These are phyloP conservation scores for Liquidambar formosana DNA, from an alignment of 164 flowering plant species.

Conservation along the genomic window DNA sequence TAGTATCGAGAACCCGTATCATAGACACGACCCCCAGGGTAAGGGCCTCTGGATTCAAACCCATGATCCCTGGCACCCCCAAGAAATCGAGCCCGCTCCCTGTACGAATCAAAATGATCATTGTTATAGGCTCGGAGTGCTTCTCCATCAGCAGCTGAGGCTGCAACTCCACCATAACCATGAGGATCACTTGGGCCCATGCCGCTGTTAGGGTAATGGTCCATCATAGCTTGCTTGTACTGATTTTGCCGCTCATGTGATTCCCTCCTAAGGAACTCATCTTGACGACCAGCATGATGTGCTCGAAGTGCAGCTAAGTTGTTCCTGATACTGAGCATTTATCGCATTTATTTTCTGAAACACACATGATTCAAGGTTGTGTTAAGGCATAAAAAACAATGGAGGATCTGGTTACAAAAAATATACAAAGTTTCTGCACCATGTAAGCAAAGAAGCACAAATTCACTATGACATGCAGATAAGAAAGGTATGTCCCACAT, in stretches of 20 bases:
- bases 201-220: slow-evolving; percentile 26
- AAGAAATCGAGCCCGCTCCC: slow-evolving; percentile 49
- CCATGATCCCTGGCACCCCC: slow-evolving; percentile 49
- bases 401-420: too few relatives aligned
- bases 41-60: slow-evolving; percentile 58
- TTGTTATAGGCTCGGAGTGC: slow-evolving; percentile 34
- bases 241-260: slow-evolving; percentile 45
- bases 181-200: slow-evolving; percentile 39
- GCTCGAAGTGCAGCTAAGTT: slow-evolving; percentile 46
- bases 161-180: slow-evolving; percentile 33
- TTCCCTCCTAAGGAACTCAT: slow-evolving; percentile 59
- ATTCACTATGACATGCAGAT: too few relatives aligned
- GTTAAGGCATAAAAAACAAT: too few relatives aligned
- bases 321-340: slow-evolving; percentile 48
- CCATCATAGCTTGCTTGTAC: slow-evolving; percentile 46
- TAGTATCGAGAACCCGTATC: slow-evolving; percentile 51
- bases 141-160: slow-evolving; percentile 34
- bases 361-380: neutral
- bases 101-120: slow-evolving; percentile 49
- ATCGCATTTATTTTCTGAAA: slow-evolving; percentile 53
- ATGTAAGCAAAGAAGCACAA: too few relatives aligned
- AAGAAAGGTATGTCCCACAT: too few relatives aligned
- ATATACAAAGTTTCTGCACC: too few relatives aligned
- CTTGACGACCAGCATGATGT: slow-evolving; percentile 52
- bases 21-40: slow-evolving; percentile 67